Conservation (phyloP, 495 filamentous ascomycete species). For the Xylaria castorea region DNA sequence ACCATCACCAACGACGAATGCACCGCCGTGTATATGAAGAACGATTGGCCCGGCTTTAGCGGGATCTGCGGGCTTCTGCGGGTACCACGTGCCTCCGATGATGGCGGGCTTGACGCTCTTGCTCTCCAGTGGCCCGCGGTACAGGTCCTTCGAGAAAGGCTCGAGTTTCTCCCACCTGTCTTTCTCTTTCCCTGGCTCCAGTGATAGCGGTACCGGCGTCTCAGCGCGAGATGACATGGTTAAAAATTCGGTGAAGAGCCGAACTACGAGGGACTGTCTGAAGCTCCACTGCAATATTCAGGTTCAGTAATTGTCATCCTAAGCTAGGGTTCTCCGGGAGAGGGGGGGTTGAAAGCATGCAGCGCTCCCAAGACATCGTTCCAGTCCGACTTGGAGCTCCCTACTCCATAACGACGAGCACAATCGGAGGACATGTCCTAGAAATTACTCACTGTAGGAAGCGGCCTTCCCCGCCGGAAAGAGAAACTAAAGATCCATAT, state of each 20-base stretch:
- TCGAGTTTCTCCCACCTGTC: constrained; percentile 23
- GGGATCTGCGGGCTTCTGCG: constrained; percentile 14
- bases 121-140: constrained; percentile 22
- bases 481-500: constrained; percentile 19
- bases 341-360: background rate
- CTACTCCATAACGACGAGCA: background rate
- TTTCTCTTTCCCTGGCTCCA: constrained; percentile 26
- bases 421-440: background rate
- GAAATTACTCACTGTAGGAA: constrained; percentile 15
- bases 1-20: constrained; percentile 48
- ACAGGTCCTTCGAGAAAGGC: constrained; percentile 23
- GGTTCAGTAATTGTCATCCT: background rate
- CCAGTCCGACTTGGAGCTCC: background rate
- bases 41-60: constrained; percentile 2
- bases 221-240: background rate
- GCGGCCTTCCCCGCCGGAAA: constrained; percentile 22
- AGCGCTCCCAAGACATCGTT: background rate
- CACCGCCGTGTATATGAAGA: constrained; percentile 53
- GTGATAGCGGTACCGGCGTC: constrained; percentile 16
- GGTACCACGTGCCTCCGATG: constrained; percentile 29
- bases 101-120: constrained; percentile 18
- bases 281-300: constrained; percentile 22
- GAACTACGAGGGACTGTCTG: constrained; percentile 10
- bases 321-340: background rate
- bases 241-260: background rate